A percentile compares a stretch with the other conserved stretches of the same genome.
Evolutionary conservation across 1,284 basidiomycete genomes (phyloP).

Genomic region (Trichosporon sp.): DNA sequence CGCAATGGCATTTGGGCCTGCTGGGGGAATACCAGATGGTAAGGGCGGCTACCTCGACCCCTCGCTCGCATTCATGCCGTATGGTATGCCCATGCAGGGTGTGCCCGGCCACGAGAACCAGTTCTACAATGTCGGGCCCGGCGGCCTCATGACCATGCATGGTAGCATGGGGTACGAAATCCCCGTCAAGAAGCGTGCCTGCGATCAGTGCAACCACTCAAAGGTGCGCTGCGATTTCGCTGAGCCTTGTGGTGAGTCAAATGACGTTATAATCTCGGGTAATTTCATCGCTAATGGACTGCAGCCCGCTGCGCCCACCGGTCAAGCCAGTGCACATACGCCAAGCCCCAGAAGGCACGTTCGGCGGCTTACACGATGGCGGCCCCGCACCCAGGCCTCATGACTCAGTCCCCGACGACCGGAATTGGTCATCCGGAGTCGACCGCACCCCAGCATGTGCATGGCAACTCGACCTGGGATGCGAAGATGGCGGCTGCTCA

Average conservation of each 20-base stretch:
- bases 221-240: conserved; percentile 73
- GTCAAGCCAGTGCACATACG: conserved; percentile 70
- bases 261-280: not conserved
- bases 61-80: not conserved
- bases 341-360: conserved; percentile 57
- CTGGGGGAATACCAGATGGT: not conserved
- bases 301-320: conserved; percentile 70
- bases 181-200: conserved; percentile 49
- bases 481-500: not conserved
- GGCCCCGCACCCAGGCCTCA: not conserved
- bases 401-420: conserved; percentile 1
- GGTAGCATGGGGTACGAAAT: not conserved
- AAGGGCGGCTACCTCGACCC: not conserved
- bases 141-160: not conserved
- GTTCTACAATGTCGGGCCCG: not conserved
- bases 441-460: not conserved
- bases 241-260: conserved; percentile 62
- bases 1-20: not conserved
- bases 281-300: conserved; percentile 10
- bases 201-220: conserved; percentile 77
- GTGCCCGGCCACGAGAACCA: not conserved
- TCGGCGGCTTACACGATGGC: conserved; percentile 22
- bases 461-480: not conserved
- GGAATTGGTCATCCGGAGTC: not conserved
- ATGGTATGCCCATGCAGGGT: not conserved